Conservation (phyloP, 1,284 basidiomycete species). For the Ceratobasidium theobromae region DNA sequence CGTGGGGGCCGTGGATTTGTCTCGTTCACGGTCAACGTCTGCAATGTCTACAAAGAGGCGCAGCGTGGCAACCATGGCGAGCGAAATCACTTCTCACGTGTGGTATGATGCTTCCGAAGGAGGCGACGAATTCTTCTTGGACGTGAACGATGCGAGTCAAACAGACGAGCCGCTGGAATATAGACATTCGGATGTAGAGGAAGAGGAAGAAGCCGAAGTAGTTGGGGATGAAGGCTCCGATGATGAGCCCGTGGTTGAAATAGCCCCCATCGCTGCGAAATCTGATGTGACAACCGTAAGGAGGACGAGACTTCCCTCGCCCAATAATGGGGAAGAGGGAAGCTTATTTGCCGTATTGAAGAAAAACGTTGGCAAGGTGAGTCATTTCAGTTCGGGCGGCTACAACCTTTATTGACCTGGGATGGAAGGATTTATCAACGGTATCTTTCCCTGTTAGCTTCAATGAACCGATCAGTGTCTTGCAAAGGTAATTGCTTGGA, state of each 20-base stretch:
- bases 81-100: conserved; percentile 27
- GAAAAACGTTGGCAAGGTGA: conserved; percentile 89
- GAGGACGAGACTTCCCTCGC: conserved; percentile 62
- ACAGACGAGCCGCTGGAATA: not conserved
- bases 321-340: conserved; percentile 71
- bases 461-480: conserved; percentile 82
- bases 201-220: conserved; percentile 38
- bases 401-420: not conserved
- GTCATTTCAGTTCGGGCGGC: not conserved
- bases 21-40: not conserved
- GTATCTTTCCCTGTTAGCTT: conserved; percentile 84
- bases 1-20: conserved; percentile 22
- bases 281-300: conserved; percentile 45
- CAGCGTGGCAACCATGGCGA: conserved; percentile 34
- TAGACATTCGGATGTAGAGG: conserved; percentile 28
- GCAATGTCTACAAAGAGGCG: conserved; percentile 24
- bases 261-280: conserved; percentile 40
- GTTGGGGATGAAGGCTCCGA: conserved; percentile 38
- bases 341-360: conserved; percentile 84
- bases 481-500: conserved; percentile 57
- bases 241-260: conserved; percentile 39
- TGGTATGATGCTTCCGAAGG: conserved; percentile 36
- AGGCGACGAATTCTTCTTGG: conserved; percentile 35
- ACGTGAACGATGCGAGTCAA: conserved; percentile 14
- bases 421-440: conserved; percentile 72